These are phyloP conservation scores for Flaveria floridana DNA, from an alignment of 140 eudicot species.

Conservation along the genomic window DNA sequence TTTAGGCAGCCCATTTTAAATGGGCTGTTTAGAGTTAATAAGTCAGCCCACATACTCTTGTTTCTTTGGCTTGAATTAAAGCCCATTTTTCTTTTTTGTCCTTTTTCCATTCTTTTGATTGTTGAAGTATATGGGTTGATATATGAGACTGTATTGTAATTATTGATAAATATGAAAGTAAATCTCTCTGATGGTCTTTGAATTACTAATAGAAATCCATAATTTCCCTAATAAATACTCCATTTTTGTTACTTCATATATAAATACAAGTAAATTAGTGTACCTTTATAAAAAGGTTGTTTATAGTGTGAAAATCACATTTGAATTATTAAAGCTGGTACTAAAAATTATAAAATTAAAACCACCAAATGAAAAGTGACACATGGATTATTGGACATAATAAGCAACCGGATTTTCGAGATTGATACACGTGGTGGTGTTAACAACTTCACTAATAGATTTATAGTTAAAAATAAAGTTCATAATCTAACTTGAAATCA, in stretches of 20 bases:
- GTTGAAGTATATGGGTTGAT: constrained; percentile 16
- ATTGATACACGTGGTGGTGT: too few species aligned
- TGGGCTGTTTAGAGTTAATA: constrained; percentile 41
- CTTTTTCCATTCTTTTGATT: background rate
- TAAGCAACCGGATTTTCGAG: too few species aligned
- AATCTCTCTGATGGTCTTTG: background rate
- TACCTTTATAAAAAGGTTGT: too few species aligned
- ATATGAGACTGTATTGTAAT: constrained; percentile 37
- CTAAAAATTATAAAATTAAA: too few species aligned
- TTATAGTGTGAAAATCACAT: too few species aligned
- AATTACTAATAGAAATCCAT: constrained; percentile 3
- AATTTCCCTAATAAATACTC: background rate
- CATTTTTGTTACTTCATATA: background rate
- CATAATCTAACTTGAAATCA: too few species aligned
- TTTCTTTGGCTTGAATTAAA: constrained; percentile 12
- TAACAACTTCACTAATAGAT: too few species aligned
- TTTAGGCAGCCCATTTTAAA: constrained; percentile 28
- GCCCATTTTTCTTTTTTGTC: background rate
- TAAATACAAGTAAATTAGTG: too few species aligned
- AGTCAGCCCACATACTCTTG: constrained; percentile 19
- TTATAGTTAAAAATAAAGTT: too few species aligned
- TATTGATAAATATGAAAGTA: constrained; percentile 31
- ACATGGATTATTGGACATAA: too few species aligned
- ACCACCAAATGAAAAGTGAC: too few species aligned
- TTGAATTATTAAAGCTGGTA: too few species aligned